These are phyloP conservation scores for Sisymbrium irio DNA, from an alignment of 345 rosid species.

Conservation along the genomic window DNA sequence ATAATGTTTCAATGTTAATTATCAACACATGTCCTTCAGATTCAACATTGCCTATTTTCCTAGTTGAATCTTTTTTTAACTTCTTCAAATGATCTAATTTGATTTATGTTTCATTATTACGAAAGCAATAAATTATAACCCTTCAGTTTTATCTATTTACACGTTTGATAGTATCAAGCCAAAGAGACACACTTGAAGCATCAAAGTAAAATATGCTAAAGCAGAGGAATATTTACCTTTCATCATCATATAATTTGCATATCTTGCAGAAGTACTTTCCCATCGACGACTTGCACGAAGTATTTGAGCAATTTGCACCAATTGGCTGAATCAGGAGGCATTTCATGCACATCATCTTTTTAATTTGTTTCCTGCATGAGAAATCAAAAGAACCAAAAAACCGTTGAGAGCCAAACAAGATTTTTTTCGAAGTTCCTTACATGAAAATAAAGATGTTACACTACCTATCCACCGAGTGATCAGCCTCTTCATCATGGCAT, in stretches of 20 bases:
- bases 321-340: conserved; percentile 70
- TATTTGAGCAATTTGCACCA: conserved; percentile 57
- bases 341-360: conserved; percentile 88
- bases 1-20: not conserved
- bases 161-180: no score
- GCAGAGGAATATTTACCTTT: conserved; percentile 45
- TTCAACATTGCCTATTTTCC: not conserved
- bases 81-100: not conserved
- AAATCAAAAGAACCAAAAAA: not conserved
- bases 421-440: not conserved
- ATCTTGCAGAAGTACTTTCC: conserved; percentile 78
- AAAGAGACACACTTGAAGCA: not conserved
- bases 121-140: no score
- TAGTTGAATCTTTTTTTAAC: not conserved
- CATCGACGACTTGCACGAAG: conserved; percentile 61
- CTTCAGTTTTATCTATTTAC: no score
- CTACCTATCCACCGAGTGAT: conserved; percentile 82
- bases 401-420: not conserved
- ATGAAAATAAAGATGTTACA: not conserved
- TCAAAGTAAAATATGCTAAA: not conserved
- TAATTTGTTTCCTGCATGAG: conserved; percentile 56
- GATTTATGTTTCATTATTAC: no score
- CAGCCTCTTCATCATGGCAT: conserved; percentile 82
- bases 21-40: not conserved
- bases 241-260: conserved; percentile 77